Evolutionary conservation across 2,329 filamentous ascomycete genomes (phyloP), one percentile per base, ranked within the genome.

Genomic region (Parascedosporium putredinis): DNA sequence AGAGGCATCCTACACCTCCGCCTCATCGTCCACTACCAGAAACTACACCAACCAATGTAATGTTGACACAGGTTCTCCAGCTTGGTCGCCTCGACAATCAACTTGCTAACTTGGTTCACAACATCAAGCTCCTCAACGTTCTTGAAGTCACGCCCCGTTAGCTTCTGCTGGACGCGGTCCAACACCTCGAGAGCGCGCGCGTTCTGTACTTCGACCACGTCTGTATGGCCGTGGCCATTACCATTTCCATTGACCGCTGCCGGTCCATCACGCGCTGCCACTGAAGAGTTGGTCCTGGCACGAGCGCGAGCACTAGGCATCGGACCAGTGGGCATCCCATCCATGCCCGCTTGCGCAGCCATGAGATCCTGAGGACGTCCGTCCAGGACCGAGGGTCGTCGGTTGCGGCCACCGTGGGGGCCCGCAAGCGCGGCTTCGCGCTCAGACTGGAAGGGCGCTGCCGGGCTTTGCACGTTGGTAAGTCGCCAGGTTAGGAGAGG

Each of bases 41-140:
- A 97, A 68, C 88, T 94, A 69, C 91, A 97, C 91, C 91, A 97
- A 55, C 93, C 93, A 59, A 97, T 95, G 65, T 96, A 98, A 71
- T 97, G 93, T 73, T 97, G 93, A 64, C 93, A 98, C 54, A 98
- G 72, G 65, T 97, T 97, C 76, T 97, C 93, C 59, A 97, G 74
- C 62, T 93, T 96, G 5, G 93, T 98, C 20, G 93, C 93, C 71
- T 98, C 91, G 54, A 86, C 84, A 58, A 99, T 86, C 59, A 99
- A 72, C 66, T 94, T 91, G 67, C 95, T 91, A 4, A 98, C 94
- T 69, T 99, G 93, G 54, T 81, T 81, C 50, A 87, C 82, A 20
- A 95, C 83, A 51, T 83, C 84, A 55, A 98, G 75, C 68, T 97
- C 91, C 59, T 94, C 86, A 43, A 78, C 78, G 2, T 82, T 78